Conservation (phyloP, 768 basidiomycete species). For the Xerocomus brunneocitrinus region DNA sequence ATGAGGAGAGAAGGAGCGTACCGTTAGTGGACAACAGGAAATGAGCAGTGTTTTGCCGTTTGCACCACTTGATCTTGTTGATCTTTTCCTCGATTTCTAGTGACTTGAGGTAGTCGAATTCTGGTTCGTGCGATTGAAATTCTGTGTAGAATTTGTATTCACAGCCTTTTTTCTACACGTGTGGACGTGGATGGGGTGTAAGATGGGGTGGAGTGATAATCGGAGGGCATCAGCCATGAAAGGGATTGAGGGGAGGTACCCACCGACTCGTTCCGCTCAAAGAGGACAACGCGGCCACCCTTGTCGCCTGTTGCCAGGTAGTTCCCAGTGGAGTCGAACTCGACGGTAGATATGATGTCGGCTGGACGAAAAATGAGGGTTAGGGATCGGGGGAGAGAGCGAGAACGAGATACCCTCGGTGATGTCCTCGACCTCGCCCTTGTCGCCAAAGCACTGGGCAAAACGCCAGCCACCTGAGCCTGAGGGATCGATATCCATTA, state of each 20-base stretch:
- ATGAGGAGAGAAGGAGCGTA: constrained; percentile 31
- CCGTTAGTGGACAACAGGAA: constrained; percentile 97
- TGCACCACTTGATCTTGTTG: constrained; percentile 99
- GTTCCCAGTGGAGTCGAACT: constrained; percentile 99
- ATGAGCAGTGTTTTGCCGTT: constrained; percentile 94
- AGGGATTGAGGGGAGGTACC: constrained; percentile 26
- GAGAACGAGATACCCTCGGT: constrained; percentile 75
- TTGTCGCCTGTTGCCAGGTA: constrained; percentile 99
- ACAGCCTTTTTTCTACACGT: constrained; percentile 91
- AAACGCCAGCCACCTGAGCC: constrained; percentile 94
- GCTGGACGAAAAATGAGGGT: constrained; percentile 47
- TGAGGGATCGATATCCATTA: constrained; percentile 81
- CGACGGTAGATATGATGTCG: constrained; percentile 99
- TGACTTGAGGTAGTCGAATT: constrained; percentile 99
- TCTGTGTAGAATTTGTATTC: constrained; percentile 99
- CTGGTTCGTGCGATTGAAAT: constrained; percentile 99
- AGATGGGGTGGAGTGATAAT: constrained; percentile 18
- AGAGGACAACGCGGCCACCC: constrained; percentile 96
- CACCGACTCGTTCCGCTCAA: constrained; percentile 97
- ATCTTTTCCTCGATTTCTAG: constrained; percentile 99
- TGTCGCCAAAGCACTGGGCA: constrained; percentile 99
- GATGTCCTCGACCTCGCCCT: constrained; percentile 98
- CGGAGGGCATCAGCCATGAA: constrained; percentile 32
- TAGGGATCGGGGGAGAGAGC: constrained; percentile 9
- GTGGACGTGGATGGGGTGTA: constrained; percentile 15